Base-by-base conservation (phyloP, 108 stramenopile genomes). In the Aurantiochytrium sp. region DNA sequence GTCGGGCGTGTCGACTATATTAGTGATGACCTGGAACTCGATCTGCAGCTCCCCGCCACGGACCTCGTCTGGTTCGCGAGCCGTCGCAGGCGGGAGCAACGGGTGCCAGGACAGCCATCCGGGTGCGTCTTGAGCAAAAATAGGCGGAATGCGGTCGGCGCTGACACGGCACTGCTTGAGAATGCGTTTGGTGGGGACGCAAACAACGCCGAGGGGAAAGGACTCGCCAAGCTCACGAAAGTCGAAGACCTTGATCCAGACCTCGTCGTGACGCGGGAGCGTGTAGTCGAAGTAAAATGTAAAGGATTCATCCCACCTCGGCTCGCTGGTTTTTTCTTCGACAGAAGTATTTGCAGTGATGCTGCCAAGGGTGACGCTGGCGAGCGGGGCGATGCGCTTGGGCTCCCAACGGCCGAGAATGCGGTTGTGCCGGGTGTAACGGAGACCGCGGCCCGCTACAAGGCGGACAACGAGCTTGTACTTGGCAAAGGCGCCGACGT, bases 191-290 rank as follows among this genome's bases (percentile, higher is more conserved):
- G 76, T 83, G 45, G 76, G 23, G 18, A 83, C 51, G 51, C 76
- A 83, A 4, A 47, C 6, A 18, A 83, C 76, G 10, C 76, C 76
- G n/a, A 83, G 51, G 43, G 76, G 76, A 18, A 83, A 53, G 6
- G 76, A 83, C 76, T 83, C 76, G n/a, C 76, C 76, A 35, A 83
- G 18, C 28, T 83, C 76, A 2, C 76, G 45, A 83, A 83, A 83
- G 76, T 83, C 76, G 23, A 53, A 83, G 76, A 83, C 76, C 76
- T 83, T 83, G 76, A 83, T 53, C 76, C 76, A 83, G 25, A 83
- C 45, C 76, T 83, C 76, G 49, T 83, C 51, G 51, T 83, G 76
- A 18, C 51, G 76, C 51, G 45, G n/a, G 10, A 83, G 51, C 23
- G 45, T 83, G 25, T 83, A 53, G 76, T 83, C 76, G 23, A 83